phyloP scores from a whole-genome alignment of 1,284 basidiomycete species.

The Tetrapyrgos nigripes region DNA sequence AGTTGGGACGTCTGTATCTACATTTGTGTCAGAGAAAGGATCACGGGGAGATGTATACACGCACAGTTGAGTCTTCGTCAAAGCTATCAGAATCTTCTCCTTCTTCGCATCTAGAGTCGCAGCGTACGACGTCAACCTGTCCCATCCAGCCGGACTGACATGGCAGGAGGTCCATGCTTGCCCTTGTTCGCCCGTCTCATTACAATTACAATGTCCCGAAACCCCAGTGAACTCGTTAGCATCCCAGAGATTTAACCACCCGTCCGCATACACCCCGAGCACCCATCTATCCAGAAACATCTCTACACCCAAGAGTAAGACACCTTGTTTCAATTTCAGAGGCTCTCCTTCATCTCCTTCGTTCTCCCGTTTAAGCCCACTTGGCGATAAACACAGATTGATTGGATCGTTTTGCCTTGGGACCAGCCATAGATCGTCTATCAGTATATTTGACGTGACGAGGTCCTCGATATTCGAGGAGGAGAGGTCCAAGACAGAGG shows the following conservation, averaged over 20 bases:
- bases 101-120: slow-evolving; percentile 2
- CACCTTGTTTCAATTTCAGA: slow-evolving; percentile 7
- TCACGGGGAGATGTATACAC: too few relatives aligned
- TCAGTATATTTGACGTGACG: slow-evolving; percentile 3
- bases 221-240: slow-evolving; percentile 8
- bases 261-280: slow-evolving; percentile 44
- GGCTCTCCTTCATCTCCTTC: too few relatives aligned
- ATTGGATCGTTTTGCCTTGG: slow-evolving; percentile 17
- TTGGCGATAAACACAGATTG: not conserved
- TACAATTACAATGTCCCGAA: not conserved
- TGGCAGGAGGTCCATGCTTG: not conserved
- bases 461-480: slow-evolving; percentile 8
- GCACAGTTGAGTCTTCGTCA: slow-evolving; percentile 4
- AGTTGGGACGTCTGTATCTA: too few relatives aligned
- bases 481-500: not conserved
- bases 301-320: slow-evolving; percentile 37
- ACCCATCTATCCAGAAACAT: slow-evolving; percentile 49
- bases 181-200: not conserved
- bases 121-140: slow-evolving; percentile 9
- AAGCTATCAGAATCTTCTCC: slow-evolving; percentile 1
- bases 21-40: too few relatives aligned
- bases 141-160: not conserved
- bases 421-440: slow-evolving; percentile 26
- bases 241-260: slow-evolving; percentile 44
- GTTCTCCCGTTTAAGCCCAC: slow-evolving; percentile 17